Conservation (phyloP, 2,329 filamentous ascomycete species). For the Incumbomyces delicatus region DNA sequence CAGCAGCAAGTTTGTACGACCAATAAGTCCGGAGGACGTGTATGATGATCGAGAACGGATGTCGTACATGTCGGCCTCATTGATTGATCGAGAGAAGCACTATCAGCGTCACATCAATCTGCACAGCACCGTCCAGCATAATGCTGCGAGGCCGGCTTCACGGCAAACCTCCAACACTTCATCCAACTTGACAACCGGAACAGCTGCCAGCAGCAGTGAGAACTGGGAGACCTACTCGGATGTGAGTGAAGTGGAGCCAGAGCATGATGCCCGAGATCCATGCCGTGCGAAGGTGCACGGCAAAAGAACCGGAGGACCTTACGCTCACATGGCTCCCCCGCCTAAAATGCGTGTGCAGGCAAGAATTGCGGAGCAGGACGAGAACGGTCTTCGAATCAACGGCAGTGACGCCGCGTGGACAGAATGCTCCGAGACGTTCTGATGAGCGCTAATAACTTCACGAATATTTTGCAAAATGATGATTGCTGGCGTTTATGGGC, state of each 20-base stretch:
- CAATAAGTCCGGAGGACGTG: conserved; percentile 65
- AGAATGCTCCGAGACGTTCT: conserved; percentile 21
- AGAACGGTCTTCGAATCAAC: conserved; percentile 15
- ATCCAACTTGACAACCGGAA: conserved; percentile 29
- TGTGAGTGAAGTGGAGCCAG: conserved; percentile 62
- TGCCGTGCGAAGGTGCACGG: conserved; percentile 53
- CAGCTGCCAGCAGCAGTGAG: conserved; percentile 72
- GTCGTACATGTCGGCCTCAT: conserved; percentile 37
- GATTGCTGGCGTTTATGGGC: not conserved
- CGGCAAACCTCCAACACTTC: conserved; percentile 68
- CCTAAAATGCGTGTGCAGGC: conserved; percentile 27
- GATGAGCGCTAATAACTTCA: conserved; percentile 4
- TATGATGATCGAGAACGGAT: conserved; percentile 59
- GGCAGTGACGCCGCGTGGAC: conserved; percentile 21
- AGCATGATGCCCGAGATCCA: conserved; percentile 63
- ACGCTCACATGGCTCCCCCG: conserved; percentile 20
- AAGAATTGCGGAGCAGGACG: conserved; percentile 12
- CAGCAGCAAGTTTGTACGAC: conserved; percentile 37
- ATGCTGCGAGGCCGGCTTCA: conserved; percentile 28
- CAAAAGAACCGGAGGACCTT: conserved; percentile 14
- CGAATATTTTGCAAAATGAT: not conserved
- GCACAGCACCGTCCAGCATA: conserved; percentile 8
- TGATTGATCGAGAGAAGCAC: conserved; percentile 28
- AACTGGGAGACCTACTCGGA: conserved; percentile 98
- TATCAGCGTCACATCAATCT: conserved; percentile 10